Percentiles rank a stretch among this genome's conserved stretches.
These are phyloP conservation scores for Penicillium paxilli DNA, from an alignment of 495 filamentous ascomycete genomes.

Conservation along the genomic window DNA sequence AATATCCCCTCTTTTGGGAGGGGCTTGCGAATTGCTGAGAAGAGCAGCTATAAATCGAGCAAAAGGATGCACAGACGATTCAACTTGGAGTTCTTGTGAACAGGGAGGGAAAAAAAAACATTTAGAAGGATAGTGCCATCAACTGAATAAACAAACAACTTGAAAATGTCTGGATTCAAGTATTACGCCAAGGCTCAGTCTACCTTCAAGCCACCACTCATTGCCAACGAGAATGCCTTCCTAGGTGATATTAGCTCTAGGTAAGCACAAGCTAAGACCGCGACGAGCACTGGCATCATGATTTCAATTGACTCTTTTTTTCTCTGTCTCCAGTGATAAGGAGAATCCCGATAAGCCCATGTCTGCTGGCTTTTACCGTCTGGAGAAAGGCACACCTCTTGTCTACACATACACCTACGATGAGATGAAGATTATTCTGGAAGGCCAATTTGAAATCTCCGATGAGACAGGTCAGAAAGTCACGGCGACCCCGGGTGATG, in stretches of 20 bases:
- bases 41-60: not conserved
- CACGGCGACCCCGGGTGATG: constrained; percentile 66
- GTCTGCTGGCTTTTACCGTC: constrained; percentile 68
- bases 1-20: not conserved
- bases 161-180: constrained; percentile 40
- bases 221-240: constrained; percentile 74
- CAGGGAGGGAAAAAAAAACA: too few species aligned
- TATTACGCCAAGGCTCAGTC: constrained; percentile 63
- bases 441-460: constrained; percentile 72
- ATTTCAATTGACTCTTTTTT: too few species aligned
- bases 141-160: too few species aligned
- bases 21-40: not conserved
- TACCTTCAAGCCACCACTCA: constrained; percentile 67
- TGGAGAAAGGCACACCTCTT: constrained; percentile 72
- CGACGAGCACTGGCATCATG: too few species aligned
- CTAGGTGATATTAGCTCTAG: constrained; percentile 65
- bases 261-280: constrained; percentile 33
- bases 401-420: constrained; percentile 76
- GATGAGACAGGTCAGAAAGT: constrained; percentile 72
- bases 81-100: too few species aligned
- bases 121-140: too few species aligned
- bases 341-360: constrained; percentile 63
- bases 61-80: too few species aligned
- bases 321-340: constrained; percentile 47
- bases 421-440: constrained; percentile 80